Evolutionary conservation across 1,139 yeast species (phyloP), one percentile per base, ranked within the genome.

Genomic region (Taiozyma sp.): DNA sequence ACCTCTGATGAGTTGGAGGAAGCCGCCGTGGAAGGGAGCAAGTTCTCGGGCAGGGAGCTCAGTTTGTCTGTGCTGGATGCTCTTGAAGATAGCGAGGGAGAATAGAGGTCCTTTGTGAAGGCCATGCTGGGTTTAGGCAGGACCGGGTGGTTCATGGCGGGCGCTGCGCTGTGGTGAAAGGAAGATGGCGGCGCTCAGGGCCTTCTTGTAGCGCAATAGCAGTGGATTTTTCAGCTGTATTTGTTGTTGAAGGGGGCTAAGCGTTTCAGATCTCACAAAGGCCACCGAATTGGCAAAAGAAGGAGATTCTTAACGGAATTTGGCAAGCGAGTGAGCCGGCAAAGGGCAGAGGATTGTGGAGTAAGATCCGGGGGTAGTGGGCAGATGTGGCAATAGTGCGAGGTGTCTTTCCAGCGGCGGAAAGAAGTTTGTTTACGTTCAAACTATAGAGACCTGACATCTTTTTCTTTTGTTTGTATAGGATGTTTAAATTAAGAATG

Each of bases 21-120:
- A 5, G 45, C 23, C 19, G 39, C 34, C 13, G 45, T 43, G 39
- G 45, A 28, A 16, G 36, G 14, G 16, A 38, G 24, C 40, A 43
- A 30, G 19, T 27, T 14, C n/a, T 42, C 46, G 1, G 51, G 51
- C 12, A 49, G 45, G 2, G 23, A n/a, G 16, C 47, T 32, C 12
- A 49, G 47, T 16, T 44, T 38, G 8, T 49, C 51, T 13, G 46
- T 44, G 24, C 47, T 42, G 2, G 51, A 46, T 32, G 49, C 47
- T 23, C 52, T 41, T 7, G 49, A 47, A 19, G 54, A 42, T 24
- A 38, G 22, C 8, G 49, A 44, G 34, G 42, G 34, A 32, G 27
- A 38, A 34, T 30, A 32, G 4, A 27, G 39, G 13, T 48, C 51
- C 28, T 46, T 48, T 27, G 49, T 38, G 47, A 41, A 30, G 14